Evolutionary conservation across 495 filamentous ascomycete genomes (phyloP).

Genomic region (Chaetomidium leptoderma): DNA sequence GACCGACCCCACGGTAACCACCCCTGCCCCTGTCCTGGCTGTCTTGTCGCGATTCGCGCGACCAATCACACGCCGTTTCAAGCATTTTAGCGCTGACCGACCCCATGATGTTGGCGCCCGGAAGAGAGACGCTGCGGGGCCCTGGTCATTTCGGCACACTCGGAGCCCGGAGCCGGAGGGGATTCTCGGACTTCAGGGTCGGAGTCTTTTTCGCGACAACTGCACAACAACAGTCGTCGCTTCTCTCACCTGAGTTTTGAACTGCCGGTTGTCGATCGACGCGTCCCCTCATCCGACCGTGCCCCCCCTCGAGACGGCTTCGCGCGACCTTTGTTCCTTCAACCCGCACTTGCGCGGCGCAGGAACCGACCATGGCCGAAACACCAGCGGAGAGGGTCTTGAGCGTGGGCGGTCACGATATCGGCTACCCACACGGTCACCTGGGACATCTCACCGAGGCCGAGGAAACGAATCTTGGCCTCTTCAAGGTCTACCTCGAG

Average conservation of each 20-base stretch:
- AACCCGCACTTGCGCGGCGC: neutral
- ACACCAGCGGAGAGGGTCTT: slow-evolving; percentile 18
- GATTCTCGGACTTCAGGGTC: neutral
- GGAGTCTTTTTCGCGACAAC: neutral
- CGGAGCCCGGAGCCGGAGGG: neutral
- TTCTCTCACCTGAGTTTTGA: neutral
- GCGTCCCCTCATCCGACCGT: neutral
- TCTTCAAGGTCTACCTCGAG: slow-evolving; percentile 63
- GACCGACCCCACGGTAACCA: no score
- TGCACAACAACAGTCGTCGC: neutral
- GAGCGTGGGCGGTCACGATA: slow-evolving; percentile 36
- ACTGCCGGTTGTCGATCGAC: neutral
- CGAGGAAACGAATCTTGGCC: slow-evolving; percentile 59
- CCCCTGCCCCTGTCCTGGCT: no score
- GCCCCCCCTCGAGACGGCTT: no score
- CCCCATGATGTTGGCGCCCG: neutral
- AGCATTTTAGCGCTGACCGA: neutral
- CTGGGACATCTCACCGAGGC: slow-evolving; percentile 65
- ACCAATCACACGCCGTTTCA: neutral
- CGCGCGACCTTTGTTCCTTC: no score
- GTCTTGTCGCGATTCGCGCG: no score
- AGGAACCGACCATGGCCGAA: slow-evolving; percentile 7
- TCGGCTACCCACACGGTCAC: slow-evolving; percentile 62
- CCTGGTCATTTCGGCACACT: neutral
- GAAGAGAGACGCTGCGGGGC: neutral